These are phyloP conservation scores for Candida verbasci DNA, from an alignment of 805 yeast genomes.

Conservation along the genomic window DNA sequence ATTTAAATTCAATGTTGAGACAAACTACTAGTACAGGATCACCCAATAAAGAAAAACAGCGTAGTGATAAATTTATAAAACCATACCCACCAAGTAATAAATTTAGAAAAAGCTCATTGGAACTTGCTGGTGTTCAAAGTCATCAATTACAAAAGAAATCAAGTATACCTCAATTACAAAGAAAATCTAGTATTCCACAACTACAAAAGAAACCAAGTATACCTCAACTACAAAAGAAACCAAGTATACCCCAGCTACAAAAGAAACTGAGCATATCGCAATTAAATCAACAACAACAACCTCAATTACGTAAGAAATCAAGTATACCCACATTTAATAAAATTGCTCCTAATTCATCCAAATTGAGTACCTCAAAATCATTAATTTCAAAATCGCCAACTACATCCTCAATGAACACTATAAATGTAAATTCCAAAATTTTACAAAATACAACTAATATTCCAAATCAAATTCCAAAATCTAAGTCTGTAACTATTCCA, in stretches of 20 bases:
- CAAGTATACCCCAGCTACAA: slow-evolving; percentile 12
- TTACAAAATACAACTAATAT: slow-evolving; percentile 6
- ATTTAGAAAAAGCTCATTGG: slow-evolving; percentile 25
- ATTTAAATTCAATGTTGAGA: slow-evolving; percentile 26
- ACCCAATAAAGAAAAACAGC: slow-evolving; percentile 9
- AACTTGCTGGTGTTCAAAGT: slow-evolving; percentile 37
- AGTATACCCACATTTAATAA: neutral
- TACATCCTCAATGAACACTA: too few relatives aligned
- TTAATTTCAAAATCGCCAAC: neutral
- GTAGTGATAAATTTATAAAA: slow-evolving; percentile 14
- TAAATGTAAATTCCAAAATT: neutral
- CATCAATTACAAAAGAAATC: slow-evolving; percentile 13
- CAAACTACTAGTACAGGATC: slow-evolving; percentile 13
- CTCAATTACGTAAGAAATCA: slow-evolving; percentile 4
- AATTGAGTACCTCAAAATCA: slow-evolving; percentile 8
- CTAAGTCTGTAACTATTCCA: slow-evolving; percentile 18
- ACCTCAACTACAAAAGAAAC: slow-evolving; percentile 9
- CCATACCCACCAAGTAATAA: slow-evolving; percentile 23
- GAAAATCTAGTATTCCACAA: slow-evolving; percentile 15
- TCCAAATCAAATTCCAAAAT: neutral
- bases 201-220: slow-evolving; percentile 11
- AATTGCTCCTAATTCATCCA: slow-evolving; percentile 4
- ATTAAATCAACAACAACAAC: slow-evolving; percentile 8
- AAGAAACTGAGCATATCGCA: slow-evolving; percentile 14
- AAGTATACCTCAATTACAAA: slow-evolving; percentile 14